Evolutionary conservation across 2,329 filamentous ascomycete genomes (phyloP), one percentile per base, ranked within the genome.

Genomic region (Aspergillus neoniger): DNA sequence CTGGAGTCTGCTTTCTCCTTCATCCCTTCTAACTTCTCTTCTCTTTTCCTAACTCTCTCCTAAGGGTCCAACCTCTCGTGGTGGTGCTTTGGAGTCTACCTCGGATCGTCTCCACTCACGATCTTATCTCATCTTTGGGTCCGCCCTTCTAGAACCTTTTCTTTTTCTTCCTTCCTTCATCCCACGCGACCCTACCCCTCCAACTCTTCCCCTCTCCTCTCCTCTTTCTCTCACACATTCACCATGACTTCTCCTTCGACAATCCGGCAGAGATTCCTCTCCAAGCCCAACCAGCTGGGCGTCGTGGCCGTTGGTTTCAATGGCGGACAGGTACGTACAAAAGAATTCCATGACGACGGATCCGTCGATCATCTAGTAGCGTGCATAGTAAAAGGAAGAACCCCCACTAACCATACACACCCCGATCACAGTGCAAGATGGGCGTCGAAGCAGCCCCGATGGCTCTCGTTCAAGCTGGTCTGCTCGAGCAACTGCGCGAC

Each of bases 291-390:
- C 72, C 88, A 98, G 72, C 84, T 99, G 65, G 95, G 94, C 64
- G 86, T 99, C 59, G 92, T 98, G 39, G 92, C 94, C 53, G 95
- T 98, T 39, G 94, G 94, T 64, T 99, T 98, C 82, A 96, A 92
- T 57, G 94, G 94, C 67, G 95, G 95, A 59, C 95, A 97, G 87
- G 92, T 95, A 87, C 69, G 83, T 71, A 44, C 36, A 30, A n/a
- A 39, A 39, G 50, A 48, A 58, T 61, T 48, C 44, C 59, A 30
- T 30, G 53, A 32, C 60, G 55, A 62, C 58, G 32, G 17, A 25
- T 32, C 52, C 41, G 60, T 61, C 60, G 62, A 63, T 64, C 62
- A 43, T 32, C 39, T 15, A 36, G 38, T 57, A 51, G 52, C 17
- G 32, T 15, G 32, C 38, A 36, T 51, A 54, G 15, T 55, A 10